A percentile compares a stretch with the other conserved stretches of the same genome.
phyloP scores from a whole-genome alignment of 805 yeast genomes.

The Yamadazyma tumulicola region DNA sequence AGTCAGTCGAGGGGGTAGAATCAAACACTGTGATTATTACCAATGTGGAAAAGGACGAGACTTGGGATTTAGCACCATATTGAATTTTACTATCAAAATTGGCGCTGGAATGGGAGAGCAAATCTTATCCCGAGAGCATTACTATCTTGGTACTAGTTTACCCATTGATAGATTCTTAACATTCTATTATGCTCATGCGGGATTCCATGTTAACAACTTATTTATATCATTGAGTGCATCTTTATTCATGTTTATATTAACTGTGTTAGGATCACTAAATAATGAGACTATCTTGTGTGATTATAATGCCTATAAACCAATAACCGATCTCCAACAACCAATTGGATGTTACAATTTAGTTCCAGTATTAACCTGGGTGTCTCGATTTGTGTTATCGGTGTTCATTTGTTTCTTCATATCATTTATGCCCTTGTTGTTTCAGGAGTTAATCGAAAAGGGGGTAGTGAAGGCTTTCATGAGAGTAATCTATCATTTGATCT shows the following conservation, averaged over 20 bases:
- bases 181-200: constrained; percentile 83
- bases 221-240: constrained; percentile 76
- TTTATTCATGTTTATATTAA: constrained; percentile 64
- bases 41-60: constrained; percentile 93
- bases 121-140: constrained; percentile 79
- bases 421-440: constrained; percentile 72
- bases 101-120: constrained; percentile 96
- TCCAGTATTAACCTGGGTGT: constrained; percentile 77
- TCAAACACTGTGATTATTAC: constrained; percentile 81
- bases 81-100: constrained; percentile 82
- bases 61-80: constrained; percentile 80
- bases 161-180: constrained; percentile 80
- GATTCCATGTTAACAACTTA: constrained; percentile 79
- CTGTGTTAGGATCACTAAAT: constrained; percentile 69
- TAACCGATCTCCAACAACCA: constrained; percentile 64
- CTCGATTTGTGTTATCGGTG: constrained; percentile 76
- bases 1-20: constrained; percentile 78
- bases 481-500: constrained; percentile 62
- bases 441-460: constrained; percentile 81
- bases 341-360: constrained; percentile 69
- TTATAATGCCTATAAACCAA: constrained; percentile 62
- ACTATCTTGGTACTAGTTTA: constrained; percentile 74
- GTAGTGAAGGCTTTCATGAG: constrained; percentile 70
- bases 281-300: constrained; percentile 68
- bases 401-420: constrained; percentile 81